Evolutionary conservation across 768 basidiomycete genomes (phyloP), one percentile per base, ranked within the genome.

Genomic region (Sporobolomyces pararoseus): DNA sequence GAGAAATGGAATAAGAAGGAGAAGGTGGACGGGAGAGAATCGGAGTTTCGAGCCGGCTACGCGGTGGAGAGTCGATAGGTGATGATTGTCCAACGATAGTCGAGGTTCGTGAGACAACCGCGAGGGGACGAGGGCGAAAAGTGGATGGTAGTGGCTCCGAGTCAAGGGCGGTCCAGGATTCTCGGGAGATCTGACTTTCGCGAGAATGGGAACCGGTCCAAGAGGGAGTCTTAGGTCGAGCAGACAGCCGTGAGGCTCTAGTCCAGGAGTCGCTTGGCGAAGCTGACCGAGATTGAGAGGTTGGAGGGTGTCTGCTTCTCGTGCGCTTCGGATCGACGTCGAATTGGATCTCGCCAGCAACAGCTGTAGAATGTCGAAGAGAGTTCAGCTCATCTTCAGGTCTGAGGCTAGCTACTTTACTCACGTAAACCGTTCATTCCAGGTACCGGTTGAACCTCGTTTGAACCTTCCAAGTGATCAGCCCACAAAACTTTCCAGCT

Each of bases 401-500:
- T 78, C 10, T 16, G 17, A 13, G 12, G 4, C 14, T 32, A 16
- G 16, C 4, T 12, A 16, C 51, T 27, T 42, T 9, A 27, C 46
- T 37, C 14, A 73, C 71, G 71, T 5, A 69, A 64, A 5, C 64
- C 60, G 1, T 25, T 23, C 2, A 32, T 50, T 1, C 63, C 63
- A 2, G 13, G 2, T 37, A 62, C 57, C 0, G 31, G 25, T 19
- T 52, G 5, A 12, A n/a, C 42, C 1, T 25, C 12, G 0, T 1
- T n/a, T 7, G 46, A 82, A 72, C 37, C 86, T 84, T 50, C 86
- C 82, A 68, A 85, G 52, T 71, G 80, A 76, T 87, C 84, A 46
- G 80, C 81, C 87, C 89, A 91, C 3, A 91, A 81, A 37, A 85
- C 79, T 61, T 83, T 83, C 90, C 90, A 92, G 13, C 84, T 83